Conservation (phyloP, 1,139 yeast species). For the Magnusiomyces clavatus region DNA sequence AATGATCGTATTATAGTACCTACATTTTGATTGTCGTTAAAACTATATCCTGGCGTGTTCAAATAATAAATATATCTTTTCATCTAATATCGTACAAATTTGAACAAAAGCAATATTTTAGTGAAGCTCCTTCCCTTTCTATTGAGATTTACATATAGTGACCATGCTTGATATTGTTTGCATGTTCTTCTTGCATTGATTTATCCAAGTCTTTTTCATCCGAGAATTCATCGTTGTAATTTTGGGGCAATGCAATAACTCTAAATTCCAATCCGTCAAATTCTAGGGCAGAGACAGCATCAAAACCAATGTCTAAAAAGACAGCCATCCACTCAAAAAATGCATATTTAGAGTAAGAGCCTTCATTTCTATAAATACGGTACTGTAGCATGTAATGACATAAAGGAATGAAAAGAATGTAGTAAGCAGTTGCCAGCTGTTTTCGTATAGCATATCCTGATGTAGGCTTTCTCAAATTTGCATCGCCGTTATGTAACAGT, state of each 20-base stretch:
- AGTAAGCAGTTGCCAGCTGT: conserved; percentile 45
- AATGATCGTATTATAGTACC: too few species aligned
- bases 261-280: conserved; percentile 11
- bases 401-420: conserved; percentile 57
- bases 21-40: too few species aligned
- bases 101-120: too few species aligned
- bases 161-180: background rate
- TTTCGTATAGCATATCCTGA: conserved; percentile 31
- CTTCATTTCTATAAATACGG: conserved; percentile 62
- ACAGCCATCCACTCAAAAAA: conserved; percentile 76
- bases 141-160: too few species aligned
- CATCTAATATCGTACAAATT: too few species aligned
- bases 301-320: conserved; percentile 63
- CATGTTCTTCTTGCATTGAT: background rate
- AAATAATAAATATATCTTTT: too few species aligned
- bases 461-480: background rate
- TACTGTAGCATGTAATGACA: conserved; percentile 74
- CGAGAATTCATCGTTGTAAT: background rate
- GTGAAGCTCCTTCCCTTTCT: too few species aligned
- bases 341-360: conserved; percentile 77
- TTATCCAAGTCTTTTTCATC: background rate
- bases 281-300: conserved; percentile 26
- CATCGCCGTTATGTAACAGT: too few species aligned
- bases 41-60: too few species aligned
- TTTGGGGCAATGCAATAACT: conserved; percentile 1